These are phyloP conservation scores for Aspergillus arachidicola DNA, from an alignment of 2,329 filamentous ascomycete species.

Conservation along the genomic window DNA sequence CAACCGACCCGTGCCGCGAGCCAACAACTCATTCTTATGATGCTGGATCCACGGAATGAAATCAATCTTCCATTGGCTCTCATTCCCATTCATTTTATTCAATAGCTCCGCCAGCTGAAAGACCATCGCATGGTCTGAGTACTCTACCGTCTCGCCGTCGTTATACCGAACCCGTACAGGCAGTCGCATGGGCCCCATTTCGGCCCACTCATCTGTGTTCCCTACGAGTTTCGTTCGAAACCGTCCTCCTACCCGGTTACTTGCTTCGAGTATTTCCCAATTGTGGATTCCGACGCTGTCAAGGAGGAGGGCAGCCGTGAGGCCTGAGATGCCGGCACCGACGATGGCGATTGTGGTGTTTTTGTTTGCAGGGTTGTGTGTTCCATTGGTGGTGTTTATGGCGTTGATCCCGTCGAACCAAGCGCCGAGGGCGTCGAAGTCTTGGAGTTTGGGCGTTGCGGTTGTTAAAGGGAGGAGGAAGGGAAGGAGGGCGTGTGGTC, in stretches of 20 bases:
- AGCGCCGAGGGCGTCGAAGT: slow-evolving; percentile 26
- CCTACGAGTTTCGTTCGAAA: slow-evolving; percentile 48
- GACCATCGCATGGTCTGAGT: slow-evolving; percentile 27
- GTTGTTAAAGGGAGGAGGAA: not conserved
- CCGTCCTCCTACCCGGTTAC: slow-evolving; percentile 44
- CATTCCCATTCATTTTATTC: slow-evolving; percentile 28
- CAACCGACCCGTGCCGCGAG: slow-evolving; percentile 19
- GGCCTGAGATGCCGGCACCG: slow-evolving; percentile 41
- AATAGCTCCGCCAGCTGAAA: slow-evolving; percentile 27
- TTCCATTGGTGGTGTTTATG: slow-evolving; percentile 19
- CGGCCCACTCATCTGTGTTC: slow-evolving; percentile 26
- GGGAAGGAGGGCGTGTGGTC: not conserved
- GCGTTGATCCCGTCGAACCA: slow-evolving; percentile 31
- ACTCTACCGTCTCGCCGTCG: slow-evolving; percentile 24
- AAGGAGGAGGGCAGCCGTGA: slow-evolving; percentile 48
- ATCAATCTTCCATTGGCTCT: slow-evolving; percentile 25
- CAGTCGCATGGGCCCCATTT: slow-evolving; percentile 34
- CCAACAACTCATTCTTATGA: slow-evolving; percentile 33
- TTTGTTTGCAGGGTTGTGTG: slow-evolving; percentile 10
- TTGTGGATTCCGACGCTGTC: slow-evolving; percentile 48
- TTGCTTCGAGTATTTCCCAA: slow-evolving; percentile 50
- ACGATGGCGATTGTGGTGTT: slow-evolving; percentile 32
- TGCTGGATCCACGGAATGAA: slow-evolving; percentile 32
- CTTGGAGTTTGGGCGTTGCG: slow-evolving; percentile 13
- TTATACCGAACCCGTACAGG: slow-evolving; percentile 26